A percentile compares a stretch with the other conserved stretches of the same genome.
phyloP scores from a whole-genome alignment of 805 yeast genomes.

The Pichia heedii region DNA sequence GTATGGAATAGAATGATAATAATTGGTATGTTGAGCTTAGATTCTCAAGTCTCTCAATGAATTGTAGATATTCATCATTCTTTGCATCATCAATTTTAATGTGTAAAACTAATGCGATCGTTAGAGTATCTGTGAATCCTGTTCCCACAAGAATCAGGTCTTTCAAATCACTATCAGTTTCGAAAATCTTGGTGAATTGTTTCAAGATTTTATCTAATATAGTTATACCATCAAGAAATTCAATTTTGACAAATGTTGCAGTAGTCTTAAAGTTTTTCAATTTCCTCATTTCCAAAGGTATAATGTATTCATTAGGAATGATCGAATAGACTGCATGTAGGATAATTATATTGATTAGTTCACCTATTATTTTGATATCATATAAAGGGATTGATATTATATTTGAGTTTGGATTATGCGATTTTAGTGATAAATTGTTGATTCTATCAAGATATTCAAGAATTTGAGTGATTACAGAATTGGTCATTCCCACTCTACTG shows the following conservation, averaged over 20 bases:
- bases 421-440: constrained; percentile 30
- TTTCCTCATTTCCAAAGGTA: constrained; percentile 54
- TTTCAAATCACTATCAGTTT: constrained; percentile 37
- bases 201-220: constrained; percentile 22
- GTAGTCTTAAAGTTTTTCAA: constrained; percentile 37
- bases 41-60: constrained; percentile 25
- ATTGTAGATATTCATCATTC: constrained; percentile 1
- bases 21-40: constrained; percentile 61
- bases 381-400: constrained; percentile 66
- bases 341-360: constrained; percentile 53
- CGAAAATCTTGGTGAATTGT: constrained; percentile 29
- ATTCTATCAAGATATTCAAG: constrained; percentile 31
- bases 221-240: constrained; percentile 8
- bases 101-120: constrained; percentile 25
- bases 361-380: constrained; percentile 71
- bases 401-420: constrained; percentile 20
- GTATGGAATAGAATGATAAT: constrained; percentile 48
- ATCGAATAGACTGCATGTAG: constrained; percentile 65
- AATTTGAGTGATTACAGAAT: constrained; percentile 27
- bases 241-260: constrained; percentile 17
- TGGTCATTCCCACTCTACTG: constrained; percentile 7
- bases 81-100: constrained; percentile 30
- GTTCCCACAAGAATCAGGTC: constrained; percentile 54
- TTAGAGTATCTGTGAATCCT: constrained; percentile 53
- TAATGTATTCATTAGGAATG: constrained; percentile 46